Percentiles rank a stretch among this genome's conserved stretches.
These are phyloP conservation scores for Rhizopus stolonifer DNA, from an alignment of 371 early-diverging fungal species.

Conservation along the genomic window DNA sequence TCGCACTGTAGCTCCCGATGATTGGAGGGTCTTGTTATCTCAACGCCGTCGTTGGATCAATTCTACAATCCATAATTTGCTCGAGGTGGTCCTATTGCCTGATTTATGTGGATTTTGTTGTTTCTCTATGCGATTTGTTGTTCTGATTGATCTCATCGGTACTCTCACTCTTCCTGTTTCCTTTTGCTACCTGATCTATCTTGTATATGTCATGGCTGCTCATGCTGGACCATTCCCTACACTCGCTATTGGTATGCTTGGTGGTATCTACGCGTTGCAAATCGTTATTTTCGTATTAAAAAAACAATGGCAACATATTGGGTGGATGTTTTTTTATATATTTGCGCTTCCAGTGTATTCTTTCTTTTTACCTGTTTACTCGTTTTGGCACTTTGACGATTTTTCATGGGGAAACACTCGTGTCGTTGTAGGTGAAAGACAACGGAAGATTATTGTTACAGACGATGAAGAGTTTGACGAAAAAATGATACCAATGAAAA, in stretches of 20 bases:
- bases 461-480: constrained; percentile 60
- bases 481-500: constrained; percentile 59
- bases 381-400: constrained; percentile 79
- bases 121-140: too few species aligned
- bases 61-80: constrained; percentile 58
- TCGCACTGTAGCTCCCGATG: constrained; percentile 89
- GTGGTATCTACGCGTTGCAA: constrained; percentile 71
- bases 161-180: too few species aligned
- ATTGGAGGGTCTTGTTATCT: constrained; percentile 82
- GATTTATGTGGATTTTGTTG: too few species aligned
- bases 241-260: constrained; percentile 45
- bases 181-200: constrained; percentile 76
- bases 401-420: constrained; percentile 98
- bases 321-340: too few species aligned
- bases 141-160: too few species aligned
- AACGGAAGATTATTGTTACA: constrained; percentile 39
- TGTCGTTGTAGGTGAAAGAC: constrained; percentile 73
- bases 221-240: constrained; percentile 34
- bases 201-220: constrained; percentile 53
- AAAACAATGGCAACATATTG: constrained; percentile 24
- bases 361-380: too few species aligned
- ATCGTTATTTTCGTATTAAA: constrained; percentile 73
- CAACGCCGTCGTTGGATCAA: constrained; percentile 90
- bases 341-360: too few species aligned
- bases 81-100: too few species aligned